Evolutionary conservation across 176 grass and related monocot species (phyloP).

Genomic region (Chrysopogon serrulatus): DNA sequence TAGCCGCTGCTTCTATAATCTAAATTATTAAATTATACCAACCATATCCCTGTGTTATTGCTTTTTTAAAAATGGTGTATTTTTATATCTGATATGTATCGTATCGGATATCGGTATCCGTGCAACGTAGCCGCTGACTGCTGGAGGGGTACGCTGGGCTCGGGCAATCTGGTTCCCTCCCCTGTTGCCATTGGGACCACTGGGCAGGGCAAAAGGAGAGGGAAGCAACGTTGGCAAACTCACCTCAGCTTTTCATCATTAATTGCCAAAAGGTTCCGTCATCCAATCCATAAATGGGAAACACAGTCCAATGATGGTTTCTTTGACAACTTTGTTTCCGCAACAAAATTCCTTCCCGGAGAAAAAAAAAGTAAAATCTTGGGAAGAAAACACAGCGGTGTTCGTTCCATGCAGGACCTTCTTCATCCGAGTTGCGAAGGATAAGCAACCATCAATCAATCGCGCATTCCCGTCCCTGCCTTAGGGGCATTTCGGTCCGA

Average conservation of each 20-base stretch:
- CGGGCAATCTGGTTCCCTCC: too few species aligned
- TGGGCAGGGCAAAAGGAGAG: constrained; percentile 30
- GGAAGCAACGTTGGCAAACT: constrained; percentile 11
- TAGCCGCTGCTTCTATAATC: too few species aligned
- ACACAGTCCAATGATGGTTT: neutral
- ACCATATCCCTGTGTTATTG: too few species aligned
- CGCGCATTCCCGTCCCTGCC: neutral
- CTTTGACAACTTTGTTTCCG: neutral
- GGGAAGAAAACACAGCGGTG: too few species aligned
- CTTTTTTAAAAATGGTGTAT: too few species aligned
- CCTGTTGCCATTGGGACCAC: neutral
- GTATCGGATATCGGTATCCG: too few species aligned
- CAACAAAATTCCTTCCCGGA: neutral
- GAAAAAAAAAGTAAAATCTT: neutral
- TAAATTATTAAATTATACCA: too few species aligned
- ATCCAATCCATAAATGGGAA: constrained; percentile 25
- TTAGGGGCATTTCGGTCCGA: constrained; percentile 18
- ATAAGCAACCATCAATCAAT: neutral
- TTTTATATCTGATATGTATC: too few species aligned
- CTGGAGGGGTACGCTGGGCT: neutral
- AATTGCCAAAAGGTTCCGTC: constrained; percentile 37
- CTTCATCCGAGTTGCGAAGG: neutral
- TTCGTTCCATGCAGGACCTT: neutral
- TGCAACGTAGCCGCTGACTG: too few species aligned
- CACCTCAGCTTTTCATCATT: constrained; percentile 33